Conservation (phyloP, 2,329 filamentous ascomycete species). For the Pseudogymnoascus sp. region DNA sequence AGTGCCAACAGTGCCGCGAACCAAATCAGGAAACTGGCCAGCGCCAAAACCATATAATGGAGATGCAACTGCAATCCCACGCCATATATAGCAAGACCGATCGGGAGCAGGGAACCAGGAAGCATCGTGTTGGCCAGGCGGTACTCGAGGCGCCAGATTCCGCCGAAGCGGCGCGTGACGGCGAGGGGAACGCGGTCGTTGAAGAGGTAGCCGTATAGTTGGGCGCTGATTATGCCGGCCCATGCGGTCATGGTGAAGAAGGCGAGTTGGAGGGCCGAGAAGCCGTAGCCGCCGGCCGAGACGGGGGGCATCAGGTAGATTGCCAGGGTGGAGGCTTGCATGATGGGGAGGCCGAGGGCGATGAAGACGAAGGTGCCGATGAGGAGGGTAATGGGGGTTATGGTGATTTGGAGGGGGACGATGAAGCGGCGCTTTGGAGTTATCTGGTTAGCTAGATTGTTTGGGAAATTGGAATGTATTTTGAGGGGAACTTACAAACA, state of each 20-base stretch:
- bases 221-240: conserved; percentile 31
- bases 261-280: conserved; percentile 32
- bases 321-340: conserved; percentile 18
- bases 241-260: conserved; percentile 33
- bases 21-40: neutral
- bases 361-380: conserved; percentile 28
- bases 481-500: neutral
- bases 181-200: conserved; percentile 32
- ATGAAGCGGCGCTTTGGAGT: conserved; percentile 21
- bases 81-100: conserved; percentile 27
- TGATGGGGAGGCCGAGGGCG: conserved; percentile 20
- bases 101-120: conserved; percentile 20
- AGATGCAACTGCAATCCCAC: conserved; percentile 27
- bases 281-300: conserved; percentile 33
- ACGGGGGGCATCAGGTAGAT: conserved; percentile 32
- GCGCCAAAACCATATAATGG: conserved; percentile 14
- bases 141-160: conserved; percentile 22
- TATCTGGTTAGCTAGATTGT: neutral
- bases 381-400: conserved; percentile 29
- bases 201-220: conserved; percentile 30
- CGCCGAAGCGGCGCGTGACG: conserved; percentile 15
- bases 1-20: neutral
- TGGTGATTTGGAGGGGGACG: neutral
- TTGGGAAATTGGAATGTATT: neutral
- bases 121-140: conserved; percentile 15